A percentile compares a stretch with the other conserved stretches of the same genome.
Conservation (phyloP, 495 filamentous ascomycete genomes). For the Neurospora sp. region DNA sequence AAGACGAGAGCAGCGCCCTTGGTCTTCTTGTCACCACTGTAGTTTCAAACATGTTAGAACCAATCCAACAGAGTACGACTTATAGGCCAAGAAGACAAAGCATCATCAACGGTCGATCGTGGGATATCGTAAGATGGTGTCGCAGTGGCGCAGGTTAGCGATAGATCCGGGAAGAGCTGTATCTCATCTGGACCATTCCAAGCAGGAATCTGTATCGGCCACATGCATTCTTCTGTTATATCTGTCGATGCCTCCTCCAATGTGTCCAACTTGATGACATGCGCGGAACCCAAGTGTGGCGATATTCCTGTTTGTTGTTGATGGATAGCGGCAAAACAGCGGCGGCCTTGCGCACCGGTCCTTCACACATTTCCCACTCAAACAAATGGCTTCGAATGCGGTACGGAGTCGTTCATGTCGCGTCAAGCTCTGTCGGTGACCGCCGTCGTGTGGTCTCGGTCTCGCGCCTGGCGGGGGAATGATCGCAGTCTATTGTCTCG, state of each 20-base stretch:
- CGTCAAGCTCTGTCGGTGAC: not conserved
- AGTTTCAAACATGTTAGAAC: constrained; percentile 20
- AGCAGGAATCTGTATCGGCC: not conserved
- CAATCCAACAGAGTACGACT: constrained; percentile 4
- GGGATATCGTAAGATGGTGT: not conserved
- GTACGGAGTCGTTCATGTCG: not conserved
- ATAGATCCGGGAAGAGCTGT: not conserved
- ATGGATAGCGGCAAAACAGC: not conserved
- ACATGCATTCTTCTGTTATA: not conserved
- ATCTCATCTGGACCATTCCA: not conserved
- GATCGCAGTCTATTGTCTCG: not conserved
- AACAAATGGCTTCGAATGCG: not conserved
- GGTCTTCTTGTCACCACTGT: constrained; percentile 99
- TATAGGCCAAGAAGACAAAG: not conserved
- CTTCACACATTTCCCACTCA: not conserved
- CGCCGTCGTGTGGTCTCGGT: not conserved
- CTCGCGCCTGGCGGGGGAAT: not conserved
- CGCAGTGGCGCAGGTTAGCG: not conserved
- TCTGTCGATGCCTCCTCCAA: not conserved
- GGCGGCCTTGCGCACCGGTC: not conserved
- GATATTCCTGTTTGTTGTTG: not conserved
- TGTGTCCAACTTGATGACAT: not conserved
- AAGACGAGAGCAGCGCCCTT: constrained; percentile 99
- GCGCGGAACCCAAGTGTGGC: not conserved
- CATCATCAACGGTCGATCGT: not conserved